Base-by-base conservation (phyloP, 768 basidiomycete genomes). In the Tephrocybe sp. region DNA sequence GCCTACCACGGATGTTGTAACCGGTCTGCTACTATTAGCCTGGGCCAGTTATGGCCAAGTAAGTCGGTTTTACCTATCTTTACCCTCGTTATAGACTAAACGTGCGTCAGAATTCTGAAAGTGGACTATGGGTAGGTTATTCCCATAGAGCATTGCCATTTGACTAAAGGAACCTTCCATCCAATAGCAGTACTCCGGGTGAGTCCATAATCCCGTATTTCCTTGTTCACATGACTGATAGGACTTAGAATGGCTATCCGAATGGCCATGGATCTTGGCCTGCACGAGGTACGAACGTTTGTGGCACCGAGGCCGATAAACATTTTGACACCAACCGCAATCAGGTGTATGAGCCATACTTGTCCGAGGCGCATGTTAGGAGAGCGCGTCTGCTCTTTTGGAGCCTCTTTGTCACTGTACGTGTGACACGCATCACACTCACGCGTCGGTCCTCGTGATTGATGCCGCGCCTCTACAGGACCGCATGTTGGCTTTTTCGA, bases 101-200 rank as follows among this genome's bases (percentile, higher is more conserved):
- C 39, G 24, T 44, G 27, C 12, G 36, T 49, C 38, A 56, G 54
- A 56, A 56, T 29, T 56, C 54, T 21, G 54, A 56, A 45, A 52
- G 54, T 42, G 50, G 54, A 27, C 24, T 52, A 41, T 56, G 54
- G 54, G 54, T 56, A 46, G 47, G 54, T 53, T 10, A 42, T 42
- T 42, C 13, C 30, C 36, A 19, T 18, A 18, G 23, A 22, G 21
- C 43, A 34, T 40, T 19, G 19, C 27, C 30, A 16, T 2, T 4
- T 16, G 19, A 30, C 39, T 49, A 12, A 53, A 29, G 19, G 47
- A 36, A 42, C 15, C 18, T 46, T 4, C 15, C 13, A 29, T 22
- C 27, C 22, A 45, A 45, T 45, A 56, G 54, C 47, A 56, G 52
- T 56, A 56, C 31, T 56, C 54, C 31, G 54, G 54, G 54, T 56